These are phyloP conservation scores for Scutellaria minor DNA, from an alignment of 257 asterid species.

Conservation along the genomic window DNA sequence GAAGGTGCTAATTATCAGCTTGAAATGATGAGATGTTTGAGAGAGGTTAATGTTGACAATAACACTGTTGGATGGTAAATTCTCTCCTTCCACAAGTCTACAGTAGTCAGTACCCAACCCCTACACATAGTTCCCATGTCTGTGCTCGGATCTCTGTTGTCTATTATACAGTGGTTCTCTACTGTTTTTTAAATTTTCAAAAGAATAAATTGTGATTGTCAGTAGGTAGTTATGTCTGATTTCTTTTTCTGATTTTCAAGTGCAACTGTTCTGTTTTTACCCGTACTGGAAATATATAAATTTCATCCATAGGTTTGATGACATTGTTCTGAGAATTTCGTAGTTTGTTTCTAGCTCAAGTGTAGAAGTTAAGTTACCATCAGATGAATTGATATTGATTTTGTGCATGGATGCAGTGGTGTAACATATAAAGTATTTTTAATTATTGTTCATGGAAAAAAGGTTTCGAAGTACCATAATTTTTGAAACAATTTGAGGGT, in stretches of 20 bases:
- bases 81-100: not conserved
- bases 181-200: not conserved
- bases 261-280: not conserved
- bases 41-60: constrained; percentile 99
- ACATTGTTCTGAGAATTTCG: not conserved
- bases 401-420: not conserved
- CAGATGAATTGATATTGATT: not conserved
- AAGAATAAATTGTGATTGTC: not conserved
- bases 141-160: not conserved
- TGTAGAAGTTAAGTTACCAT: not conserved
- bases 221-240: not conserved
- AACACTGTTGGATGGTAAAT: constrained; percentile 96
- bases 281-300: not conserved
- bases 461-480: not conserved
- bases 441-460: not conserved
- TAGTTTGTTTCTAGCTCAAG: too few relatives aligned
- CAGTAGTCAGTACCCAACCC: too few relatives aligned
- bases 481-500: not conserved
- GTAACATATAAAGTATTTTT: not conserved
- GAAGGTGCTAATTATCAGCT: constrained; percentile 99
- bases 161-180: not conserved
- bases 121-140: not conserved
- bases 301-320: not conserved
- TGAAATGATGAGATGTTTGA: constrained; percentile 97
- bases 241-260: not conserved